phyloP scores from a whole-genome alignment of 78 protist species.

The Polysphondylium violaceum region DNA sequence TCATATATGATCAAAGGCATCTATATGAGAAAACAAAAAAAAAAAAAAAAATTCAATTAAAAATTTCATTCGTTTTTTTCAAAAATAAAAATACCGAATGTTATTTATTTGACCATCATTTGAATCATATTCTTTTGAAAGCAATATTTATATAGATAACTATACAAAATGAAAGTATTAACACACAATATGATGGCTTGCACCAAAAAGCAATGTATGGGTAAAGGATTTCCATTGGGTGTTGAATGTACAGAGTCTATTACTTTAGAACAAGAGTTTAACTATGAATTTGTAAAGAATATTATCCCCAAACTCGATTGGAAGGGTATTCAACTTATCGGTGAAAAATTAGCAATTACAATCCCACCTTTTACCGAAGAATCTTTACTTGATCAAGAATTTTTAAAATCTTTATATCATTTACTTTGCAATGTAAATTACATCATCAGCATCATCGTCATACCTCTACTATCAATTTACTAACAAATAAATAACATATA shows the following conservation, averaged over 20 bases:
- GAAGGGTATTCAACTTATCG: slow-evolving; percentile 47
- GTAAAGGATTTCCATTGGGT: slow-evolving; percentile 56
- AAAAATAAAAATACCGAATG: background rate
- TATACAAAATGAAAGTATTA: slow-evolving; percentile 52
- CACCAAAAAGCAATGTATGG: slow-evolving; percentile 71
- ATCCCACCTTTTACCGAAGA: background rate
- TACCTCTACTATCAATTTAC: background rate
- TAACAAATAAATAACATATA: background rate
- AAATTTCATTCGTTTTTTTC: background rate
- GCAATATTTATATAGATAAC: too few relatives aligned
- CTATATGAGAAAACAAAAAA: too few relatives aligned
- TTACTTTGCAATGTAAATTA: slow-evolving; percentile 39
- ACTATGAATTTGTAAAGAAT: slow-evolving; percentile 57
- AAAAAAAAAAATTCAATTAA: background rate
- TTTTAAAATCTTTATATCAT: slow-evolving; percentile 56
- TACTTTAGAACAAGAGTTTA: slow-evolving; percentile 44
- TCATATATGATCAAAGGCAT: too few relatives aligned
- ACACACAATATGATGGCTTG: slow-evolving; percentile 80
- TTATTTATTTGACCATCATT: background rate
- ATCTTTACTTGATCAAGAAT: slow-evolving; percentile 49
- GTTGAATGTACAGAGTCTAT: slow-evolving; percentile 29
- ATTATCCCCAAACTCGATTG: slow-evolving; percentile 69
- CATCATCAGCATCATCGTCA: background rate
- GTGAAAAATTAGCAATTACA: slow-evolving; percentile 21
- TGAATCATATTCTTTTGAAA: background rate